These are phyloP conservation scores for Sclerotinia glacialis DNA, from an alignment of 2,329 filamentous ascomycete species.

Conservation along the genomic window DNA sequence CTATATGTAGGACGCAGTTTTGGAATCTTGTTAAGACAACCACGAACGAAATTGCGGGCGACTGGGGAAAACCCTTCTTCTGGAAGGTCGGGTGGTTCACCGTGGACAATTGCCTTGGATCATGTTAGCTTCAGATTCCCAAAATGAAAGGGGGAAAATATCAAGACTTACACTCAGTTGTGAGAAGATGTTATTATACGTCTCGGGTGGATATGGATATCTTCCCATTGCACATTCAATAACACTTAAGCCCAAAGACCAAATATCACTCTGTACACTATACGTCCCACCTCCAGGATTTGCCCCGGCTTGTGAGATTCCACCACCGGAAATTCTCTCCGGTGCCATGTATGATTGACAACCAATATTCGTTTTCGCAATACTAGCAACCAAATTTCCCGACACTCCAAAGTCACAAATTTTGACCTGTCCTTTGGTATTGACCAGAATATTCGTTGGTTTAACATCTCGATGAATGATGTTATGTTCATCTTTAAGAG, in stretches of 20 bases:
- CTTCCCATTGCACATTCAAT: constrained; percentile 93
- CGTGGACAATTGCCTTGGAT: constrained; percentile 93
- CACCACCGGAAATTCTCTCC: constrained; percentile 86
- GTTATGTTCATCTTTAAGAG: constrained; percentile 95
- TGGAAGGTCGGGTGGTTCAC: constrained; percentile 88
- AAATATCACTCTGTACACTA: constrained; percentile 96
- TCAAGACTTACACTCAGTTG: constrained; percentile 79
- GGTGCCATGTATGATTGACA: constrained; percentile 99
- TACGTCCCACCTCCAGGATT: constrained; percentile 78
- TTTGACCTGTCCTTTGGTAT: constrained; percentile 87
- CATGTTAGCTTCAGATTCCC: constrained; percentile 18
- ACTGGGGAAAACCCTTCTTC: constrained; percentile 71
- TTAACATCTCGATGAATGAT: constrained; percentile 99
- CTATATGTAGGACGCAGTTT: constrained; percentile 91
- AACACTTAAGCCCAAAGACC: constrained; percentile 90
- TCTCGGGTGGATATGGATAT: constrained; percentile 96
- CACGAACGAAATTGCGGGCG: constrained; percentile 81
- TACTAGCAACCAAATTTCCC: constrained; percentile 93
- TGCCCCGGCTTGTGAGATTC: constrained; percentile 67
- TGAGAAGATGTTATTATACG: constrained; percentile 97
- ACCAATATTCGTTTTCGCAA: constrained; percentile 97
- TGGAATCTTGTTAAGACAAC: constrained; percentile 89
- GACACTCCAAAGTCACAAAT: constrained; percentile 98
- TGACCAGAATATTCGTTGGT: constrained; percentile 96
- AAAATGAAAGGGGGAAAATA: neutral